Conservation (phyloP, 768 basidiomycete genomes). For the Boletales sp. region DNA sequence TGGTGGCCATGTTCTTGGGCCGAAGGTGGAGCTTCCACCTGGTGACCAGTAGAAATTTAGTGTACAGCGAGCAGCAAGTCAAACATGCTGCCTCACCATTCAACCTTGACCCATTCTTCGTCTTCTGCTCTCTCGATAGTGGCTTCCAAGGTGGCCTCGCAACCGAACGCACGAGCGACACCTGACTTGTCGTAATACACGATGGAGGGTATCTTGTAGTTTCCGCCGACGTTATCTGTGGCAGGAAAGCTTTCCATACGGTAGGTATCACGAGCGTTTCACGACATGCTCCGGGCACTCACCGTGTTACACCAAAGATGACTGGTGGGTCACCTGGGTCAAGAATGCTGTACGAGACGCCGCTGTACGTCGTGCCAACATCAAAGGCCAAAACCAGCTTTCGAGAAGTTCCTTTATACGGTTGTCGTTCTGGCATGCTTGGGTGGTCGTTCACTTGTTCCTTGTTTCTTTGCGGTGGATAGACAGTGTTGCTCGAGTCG, state of each 20-base stretch:
- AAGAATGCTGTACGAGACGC: constrained; percentile 41
- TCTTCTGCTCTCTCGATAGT: constrained; percentile 40
- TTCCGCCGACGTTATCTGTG: constrained; percentile 43
- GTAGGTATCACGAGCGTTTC: background rate
- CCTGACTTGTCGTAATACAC: constrained; percentile 45
- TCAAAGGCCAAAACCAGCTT: constrained; percentile 51
- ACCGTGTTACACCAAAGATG: constrained; percentile 23
- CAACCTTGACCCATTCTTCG: constrained; percentile 26
- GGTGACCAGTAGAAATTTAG: constrained; percentile 2
- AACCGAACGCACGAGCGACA: constrained; percentile 39
- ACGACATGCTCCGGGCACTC: background rate
- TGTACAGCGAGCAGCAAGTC: background rate
- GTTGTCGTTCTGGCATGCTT: constrained; percentile 30
- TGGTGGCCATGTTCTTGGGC: constrained; percentile 20
- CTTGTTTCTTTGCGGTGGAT: background rate
- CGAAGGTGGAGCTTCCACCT: constrained; percentile 38
- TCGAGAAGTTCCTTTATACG: constrained; percentile 39
- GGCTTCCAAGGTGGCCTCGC: constrained; percentile 40
- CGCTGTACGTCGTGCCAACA: constrained; percentile 50
- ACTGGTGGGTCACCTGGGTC: constrained; percentile 28
- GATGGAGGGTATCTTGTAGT: constrained; percentile 50
- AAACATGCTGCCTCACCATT: constrained; percentile 24
- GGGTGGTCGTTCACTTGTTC: background rate
- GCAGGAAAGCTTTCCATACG: constrained; percentile 40
- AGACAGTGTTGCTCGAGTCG: background rate